Evolutionary conservation across 1,139 yeast genomes (phyloP).

Genomic region (Saccharomyces uvarum): DNA sequence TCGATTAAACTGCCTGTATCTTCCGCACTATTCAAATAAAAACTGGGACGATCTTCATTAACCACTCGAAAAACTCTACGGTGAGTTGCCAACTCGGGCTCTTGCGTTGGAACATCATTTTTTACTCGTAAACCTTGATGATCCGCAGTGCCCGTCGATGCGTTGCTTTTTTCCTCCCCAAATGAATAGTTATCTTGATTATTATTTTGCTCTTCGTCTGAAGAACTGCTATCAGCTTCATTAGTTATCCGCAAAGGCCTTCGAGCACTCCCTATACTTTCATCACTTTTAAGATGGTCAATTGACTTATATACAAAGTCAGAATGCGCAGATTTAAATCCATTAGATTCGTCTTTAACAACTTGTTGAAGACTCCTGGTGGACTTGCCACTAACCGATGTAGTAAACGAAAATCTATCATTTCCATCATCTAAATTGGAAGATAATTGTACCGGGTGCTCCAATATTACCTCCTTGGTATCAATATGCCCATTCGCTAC

Average conservation of each 20-base stretch:
- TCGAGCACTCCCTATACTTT: constrained; percentile 2
- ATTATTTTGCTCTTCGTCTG: not conserved
- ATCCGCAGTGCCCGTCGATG: not conserved
- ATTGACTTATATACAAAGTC: constrained; percentile 4
- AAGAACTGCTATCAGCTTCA: not conserved
- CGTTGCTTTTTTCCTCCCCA: not conserved
- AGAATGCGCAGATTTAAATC: constrained; percentile 6
- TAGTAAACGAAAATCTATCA: constrained; percentile 22
- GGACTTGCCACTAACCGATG: constrained; percentile 16
- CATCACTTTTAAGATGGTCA: constrained; percentile 1
- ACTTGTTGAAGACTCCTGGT: constrained; percentile 16
- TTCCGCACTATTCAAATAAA: constrained; percentile 19
- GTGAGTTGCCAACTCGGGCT: constrained; percentile 7
- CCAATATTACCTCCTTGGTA: not conserved
- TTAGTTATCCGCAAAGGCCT: not conserved
- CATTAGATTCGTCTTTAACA: constrained; percentile 6
- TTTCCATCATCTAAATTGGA: constrained; percentile 6
- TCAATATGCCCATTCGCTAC: not conserved
- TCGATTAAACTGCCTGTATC: constrained; percentile 15
- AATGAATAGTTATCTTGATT: not conserved
- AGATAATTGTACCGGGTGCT: not conserved
- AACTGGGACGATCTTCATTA: constrained; percentile 27
- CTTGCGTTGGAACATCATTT: not conserved
- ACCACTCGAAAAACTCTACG: constrained; percentile 26
- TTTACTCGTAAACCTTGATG: not conserved